Base-by-base conservation (phyloP, 768 basidiomycete genomes). In the Suillus occidentalis region DNA sequence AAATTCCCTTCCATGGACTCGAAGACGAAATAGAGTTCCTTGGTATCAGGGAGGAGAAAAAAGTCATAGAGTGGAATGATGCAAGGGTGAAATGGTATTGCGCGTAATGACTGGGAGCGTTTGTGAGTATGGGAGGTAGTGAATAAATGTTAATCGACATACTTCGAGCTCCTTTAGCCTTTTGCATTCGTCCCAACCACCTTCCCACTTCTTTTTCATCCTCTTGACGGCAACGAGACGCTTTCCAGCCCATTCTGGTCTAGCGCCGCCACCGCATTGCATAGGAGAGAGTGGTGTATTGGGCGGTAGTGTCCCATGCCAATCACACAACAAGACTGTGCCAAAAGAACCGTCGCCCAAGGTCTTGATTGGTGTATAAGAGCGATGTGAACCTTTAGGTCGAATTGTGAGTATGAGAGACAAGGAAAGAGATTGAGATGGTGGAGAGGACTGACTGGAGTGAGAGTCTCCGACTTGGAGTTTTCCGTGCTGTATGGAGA, bases 1-100 rank as follows among this genome's bases (percentile, higher is more conserved):
- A 99, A 87, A 79, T 99, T 99, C 73, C 97, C 97, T 78, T 99
- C 97, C 97, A 99, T 99, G 72, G 95, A 96, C 79, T 99, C 97
- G 78, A 99, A 99, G 56, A 99, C 97, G 73, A 99, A 99, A 78
- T 99, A 97, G 71, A 99, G 92, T 78, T 99, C 96, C 77, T 94
- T 94, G 66, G 94, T 86, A 70, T 89, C 87, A 6, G 97, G 97
- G n/a, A 95, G 88, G 70, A 99, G 92, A 82, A 99, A 99, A 73
- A 94, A 96, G 79, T 99, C 97, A 83, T 99, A 99, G 70, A 99
- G 84, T 65, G 97, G 97, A 76, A 99, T 98, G 79, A 99, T 94
- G 75, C 97, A 95, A 34, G 92, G 92, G 78, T 99, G 97, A 75
- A 92, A 90, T 40, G 95, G 90, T 74, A 99, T 98, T 67, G 89